Conservation (phyloP, 2,329 filamentous ascomycete genomes). For the Knoxdaviesia capensis region DNA sequence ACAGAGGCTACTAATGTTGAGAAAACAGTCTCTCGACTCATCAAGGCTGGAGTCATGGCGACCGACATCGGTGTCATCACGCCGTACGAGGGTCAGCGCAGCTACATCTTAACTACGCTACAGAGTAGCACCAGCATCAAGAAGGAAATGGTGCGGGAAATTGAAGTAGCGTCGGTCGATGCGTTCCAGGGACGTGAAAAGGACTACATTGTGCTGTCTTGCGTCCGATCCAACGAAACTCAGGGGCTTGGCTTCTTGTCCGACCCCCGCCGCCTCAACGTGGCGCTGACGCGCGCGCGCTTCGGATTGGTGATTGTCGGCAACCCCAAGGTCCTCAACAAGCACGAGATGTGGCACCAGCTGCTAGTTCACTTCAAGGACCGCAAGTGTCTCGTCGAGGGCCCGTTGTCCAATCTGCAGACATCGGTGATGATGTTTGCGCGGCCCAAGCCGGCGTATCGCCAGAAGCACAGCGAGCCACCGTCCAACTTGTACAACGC, state of each 20-base stretch:
- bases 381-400: conserved; percentile 85
- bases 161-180: conserved; percentile 94
- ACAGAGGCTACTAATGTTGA: conserved; percentile 95
- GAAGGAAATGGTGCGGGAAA: conserved; percentile 96
- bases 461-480: conserved; percentile 40
- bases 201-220: conserved; percentile 95
- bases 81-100: conserved; percentile 93
- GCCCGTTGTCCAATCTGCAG: conserved; percentile 87
- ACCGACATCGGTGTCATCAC: conserved; percentile 93
- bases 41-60: conserved; percentile 94
- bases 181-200: conserved; percentile 98
- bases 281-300: conserved; percentile 89
- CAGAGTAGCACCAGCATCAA: conserved; percentile 93
- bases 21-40: conserved; percentile 95
- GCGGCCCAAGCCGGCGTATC: conserved; percentile 79
- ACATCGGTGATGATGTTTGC: conserved; percentile 88
- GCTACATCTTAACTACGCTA: conserved; percentile 98
- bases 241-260: conserved; percentile 98
- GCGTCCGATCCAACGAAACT: conserved; percentile 95
- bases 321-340: conserved; percentile 92
- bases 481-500: conserved; percentile 9
- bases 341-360: conserved; percentile 96
- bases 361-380: conserved; percentile 94
- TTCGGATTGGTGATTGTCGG: conserved; percentile 92
- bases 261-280: conserved; percentile 90